These are phyloP conservation scores for Breviolum minutum DNA, from an alignment of 73 alveolate genomes.

Conservation along the genomic window DNA sequence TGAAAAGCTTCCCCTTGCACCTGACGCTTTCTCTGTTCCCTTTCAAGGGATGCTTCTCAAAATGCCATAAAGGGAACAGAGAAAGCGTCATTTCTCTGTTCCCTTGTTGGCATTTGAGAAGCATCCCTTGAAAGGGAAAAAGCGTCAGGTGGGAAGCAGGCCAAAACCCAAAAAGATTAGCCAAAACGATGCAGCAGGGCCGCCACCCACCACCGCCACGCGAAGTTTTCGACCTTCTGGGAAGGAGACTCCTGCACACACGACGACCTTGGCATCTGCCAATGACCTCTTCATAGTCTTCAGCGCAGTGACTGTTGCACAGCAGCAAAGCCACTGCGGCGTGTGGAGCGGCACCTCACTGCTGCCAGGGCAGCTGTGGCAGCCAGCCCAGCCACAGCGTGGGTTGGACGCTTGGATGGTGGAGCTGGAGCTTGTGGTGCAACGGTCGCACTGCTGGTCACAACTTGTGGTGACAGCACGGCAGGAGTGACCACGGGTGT, in stretches of 20 bases:
- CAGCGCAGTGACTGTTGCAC: background rate
- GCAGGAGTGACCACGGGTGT: background rate
- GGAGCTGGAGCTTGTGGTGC: background rate
- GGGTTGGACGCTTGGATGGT: background rate
- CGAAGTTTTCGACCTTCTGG: constrained; percentile 57
- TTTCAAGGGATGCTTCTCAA: background rate
- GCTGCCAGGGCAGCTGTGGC: background rate
- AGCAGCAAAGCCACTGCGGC: background rate
- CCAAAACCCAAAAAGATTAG: background rate
- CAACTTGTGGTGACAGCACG: background rate
- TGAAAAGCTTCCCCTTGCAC: too few species aligned
- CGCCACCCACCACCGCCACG: constrained; percentile 85
- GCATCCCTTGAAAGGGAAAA: too few species aligned
- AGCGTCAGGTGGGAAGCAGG: too few species aligned
- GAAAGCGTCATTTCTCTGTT: constrained; percentile 46
- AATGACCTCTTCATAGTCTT: background rate
- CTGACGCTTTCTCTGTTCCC: too few species aligned
- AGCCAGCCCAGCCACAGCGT: background rate
- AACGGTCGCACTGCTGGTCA: background rate
- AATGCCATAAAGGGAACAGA: too few species aligned
- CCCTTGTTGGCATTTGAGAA: constrained; percentile 54
- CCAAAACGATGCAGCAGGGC: too few species aligned
- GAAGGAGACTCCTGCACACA: constrained; percentile 14
- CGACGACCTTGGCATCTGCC: background rate
- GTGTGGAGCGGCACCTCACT: background rate